Percentiles rank a stretch among this genome's conserved stretches.
Evolutionary conservation across 2,329 filamentous ascomycete species (phyloP).

Genomic region (Fusarium staphyleae): DNA sequence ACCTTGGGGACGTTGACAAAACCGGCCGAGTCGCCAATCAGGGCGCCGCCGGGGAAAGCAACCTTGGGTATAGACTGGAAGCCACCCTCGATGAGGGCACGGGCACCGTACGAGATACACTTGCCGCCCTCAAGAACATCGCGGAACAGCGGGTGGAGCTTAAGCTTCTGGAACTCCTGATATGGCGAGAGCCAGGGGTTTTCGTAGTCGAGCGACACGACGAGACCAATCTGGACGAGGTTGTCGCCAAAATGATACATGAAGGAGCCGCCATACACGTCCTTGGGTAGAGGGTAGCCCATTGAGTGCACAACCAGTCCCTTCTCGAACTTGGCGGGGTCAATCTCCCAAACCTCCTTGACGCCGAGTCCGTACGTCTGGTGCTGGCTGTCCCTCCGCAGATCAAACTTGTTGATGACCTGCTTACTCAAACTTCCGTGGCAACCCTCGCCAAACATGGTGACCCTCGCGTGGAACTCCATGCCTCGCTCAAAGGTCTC

Average conservation of each 20-base stretch:
- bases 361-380: conserved; percentile 95
- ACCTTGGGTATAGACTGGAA: conserved; percentile 98
- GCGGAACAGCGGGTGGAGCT: conserved; percentile 92
- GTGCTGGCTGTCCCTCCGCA: conserved; percentile 85
- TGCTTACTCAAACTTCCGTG: conserved; percentile 96
- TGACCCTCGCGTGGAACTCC: conserved; percentile 95
- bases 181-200: conserved; percentile 98
- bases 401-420: conserved; percentile 91
- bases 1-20: conserved; percentile 98
- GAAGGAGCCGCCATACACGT: conserved; percentile 97
- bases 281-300: conserved; percentile 86
- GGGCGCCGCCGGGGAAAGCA: conserved; percentile 91
- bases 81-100: conserved; percentile 90
- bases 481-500: conserved; percentile 94
- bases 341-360: conserved; percentile 97
- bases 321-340: conserved; percentile 88
- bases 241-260: conserved; percentile 99
- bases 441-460: conserved; percentile 92
- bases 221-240: conserved; percentile 88
- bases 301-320: conserved; percentile 88
- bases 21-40: conserved; percentile 95
- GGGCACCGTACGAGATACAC: conserved; percentile 94
- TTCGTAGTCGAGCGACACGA: conserved; percentile 91
- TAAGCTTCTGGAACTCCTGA: conserved; percentile 97
- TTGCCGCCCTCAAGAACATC: conserved; percentile 92